Conservation (phyloP, 306 rosid genomes). For the Dalbergia oliveri region DNA sequence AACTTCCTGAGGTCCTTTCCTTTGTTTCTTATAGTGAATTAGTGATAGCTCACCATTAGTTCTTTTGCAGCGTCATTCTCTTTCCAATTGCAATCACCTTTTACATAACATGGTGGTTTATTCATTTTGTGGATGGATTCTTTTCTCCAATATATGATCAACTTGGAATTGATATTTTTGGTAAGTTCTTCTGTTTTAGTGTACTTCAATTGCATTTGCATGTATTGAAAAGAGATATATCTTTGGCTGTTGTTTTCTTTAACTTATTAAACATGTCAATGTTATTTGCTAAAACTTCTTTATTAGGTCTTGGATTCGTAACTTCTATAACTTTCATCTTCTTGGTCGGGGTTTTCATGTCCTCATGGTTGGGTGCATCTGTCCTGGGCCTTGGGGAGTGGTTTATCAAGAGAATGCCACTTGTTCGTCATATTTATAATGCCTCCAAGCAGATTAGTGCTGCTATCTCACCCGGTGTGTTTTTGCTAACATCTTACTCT, state of each 20-base stretch:
- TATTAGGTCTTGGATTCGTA: constrained; percentile 86
- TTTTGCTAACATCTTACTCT: constrained; percentile 3
- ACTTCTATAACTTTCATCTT: constrained; percentile 91
- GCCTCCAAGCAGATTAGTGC: constrained; percentile 96
- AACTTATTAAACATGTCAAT: background rate
- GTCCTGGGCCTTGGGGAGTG: constrained; percentile 93
- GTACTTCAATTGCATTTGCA: constrained; percentile 36
- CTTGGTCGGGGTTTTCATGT: constrained; percentile 94
- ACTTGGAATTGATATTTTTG: constrained; percentile 89
- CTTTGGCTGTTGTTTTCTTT: background rate
- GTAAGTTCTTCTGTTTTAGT: constrained; percentile 53
- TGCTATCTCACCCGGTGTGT: constrained; percentile 91
- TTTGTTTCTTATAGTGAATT: constrained; percentile 9
- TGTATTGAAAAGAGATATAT: constrained; percentile 10
- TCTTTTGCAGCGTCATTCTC: constrained; percentile 85
- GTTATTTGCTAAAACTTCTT: constrained; percentile 34
- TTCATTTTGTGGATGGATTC: constrained; percentile 92
- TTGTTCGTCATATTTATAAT: constrained; percentile 88
- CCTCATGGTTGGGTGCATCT: constrained; percentile 97
- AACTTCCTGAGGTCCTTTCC: constrained; percentile 5
- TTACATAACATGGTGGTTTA: constrained; percentile 95
- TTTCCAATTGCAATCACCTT: constrained; percentile 92
- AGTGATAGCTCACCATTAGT: constrained; percentile 39
- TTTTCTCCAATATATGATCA: constrained; percentile 91
- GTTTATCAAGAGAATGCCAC: constrained; percentile 94